phyloP scores from a whole-genome alignment of 2,329 filamentous ascomycete species.

The Claviceps sp. region DNA sequence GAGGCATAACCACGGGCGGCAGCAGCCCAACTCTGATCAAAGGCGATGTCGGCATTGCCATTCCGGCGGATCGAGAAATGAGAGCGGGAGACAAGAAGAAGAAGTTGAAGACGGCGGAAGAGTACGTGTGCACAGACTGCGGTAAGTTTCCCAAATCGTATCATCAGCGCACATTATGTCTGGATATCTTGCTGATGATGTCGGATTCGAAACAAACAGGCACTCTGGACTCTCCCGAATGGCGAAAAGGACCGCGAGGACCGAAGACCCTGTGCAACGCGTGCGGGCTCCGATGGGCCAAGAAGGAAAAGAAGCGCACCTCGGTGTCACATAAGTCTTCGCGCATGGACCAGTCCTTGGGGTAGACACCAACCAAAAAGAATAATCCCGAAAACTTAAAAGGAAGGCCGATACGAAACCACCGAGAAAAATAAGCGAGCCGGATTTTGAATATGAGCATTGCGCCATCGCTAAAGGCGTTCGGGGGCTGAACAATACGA shows the following conservation, averaged over 20 bases:
- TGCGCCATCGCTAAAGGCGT: background rate
- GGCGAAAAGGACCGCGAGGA: constrained; percentile 84
- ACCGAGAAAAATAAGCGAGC: background rate
- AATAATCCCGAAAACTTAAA: background rate
- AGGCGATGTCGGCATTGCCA: constrained; percentile 76
- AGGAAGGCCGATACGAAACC: no score
- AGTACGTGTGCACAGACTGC: constrained; percentile 93
- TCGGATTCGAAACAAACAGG: constrained; percentile 24
- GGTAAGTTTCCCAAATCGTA: constrained; percentile 33
- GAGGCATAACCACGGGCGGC: constrained; percentile 77
- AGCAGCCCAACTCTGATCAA: constrained; percentile 69
- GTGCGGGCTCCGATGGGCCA: constrained; percentile 64
- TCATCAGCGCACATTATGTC: no score
- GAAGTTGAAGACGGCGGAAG: constrained; percentile 70
- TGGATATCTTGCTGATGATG: no score
- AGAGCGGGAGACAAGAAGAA: constrained; percentile 69
- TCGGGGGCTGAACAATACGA: background rate
- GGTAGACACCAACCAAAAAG: constrained; percentile 1
- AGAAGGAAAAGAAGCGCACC: constrained; percentile 65
- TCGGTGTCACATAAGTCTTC: constrained; percentile 10
- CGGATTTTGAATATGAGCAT: background rate
- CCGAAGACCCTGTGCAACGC: constrained; percentile 95
- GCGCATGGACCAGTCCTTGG: constrained; percentile 13
- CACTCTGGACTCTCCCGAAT: constrained; percentile 86
- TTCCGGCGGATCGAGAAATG: constrained; percentile 64